phyloP scores from a whole-genome alignment of 768 basidiomycete genomes.

The Boletellus emodensis region DNA sequence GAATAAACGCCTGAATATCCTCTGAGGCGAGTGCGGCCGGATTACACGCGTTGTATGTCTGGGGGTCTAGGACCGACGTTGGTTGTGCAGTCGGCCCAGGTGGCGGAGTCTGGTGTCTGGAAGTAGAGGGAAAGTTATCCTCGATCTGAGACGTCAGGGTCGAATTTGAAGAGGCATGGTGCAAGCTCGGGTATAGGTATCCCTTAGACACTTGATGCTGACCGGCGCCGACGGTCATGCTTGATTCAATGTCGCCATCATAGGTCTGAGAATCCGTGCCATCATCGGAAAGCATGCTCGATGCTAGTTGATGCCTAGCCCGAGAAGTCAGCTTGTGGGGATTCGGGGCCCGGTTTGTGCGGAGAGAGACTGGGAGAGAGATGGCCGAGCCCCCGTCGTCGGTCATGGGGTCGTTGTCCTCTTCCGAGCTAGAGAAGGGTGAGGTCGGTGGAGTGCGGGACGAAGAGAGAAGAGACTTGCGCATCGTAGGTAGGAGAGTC shows the following conservation, averaged over 20 bases:
- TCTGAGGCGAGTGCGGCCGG: conserved; percentile 64
- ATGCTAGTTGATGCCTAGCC: conserved; percentile 51
- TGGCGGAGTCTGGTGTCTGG: conserved; percentile 18
- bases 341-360: conserved; percentile 25
- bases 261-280: conserved; percentile 85
- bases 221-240: conserved; percentile 56
- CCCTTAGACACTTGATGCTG: conserved; percentile 29
- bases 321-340: conserved; percentile 20
- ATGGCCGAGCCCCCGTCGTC: conserved; percentile 63
- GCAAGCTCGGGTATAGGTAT: conserved; percentile 31
- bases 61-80: conserved; percentile 37
- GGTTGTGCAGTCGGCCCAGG: conserved; percentile 25
- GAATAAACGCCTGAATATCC: conserved; percentile 79
- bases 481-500: conserved; percentile 80
- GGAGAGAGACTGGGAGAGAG: conserved; percentile 36
- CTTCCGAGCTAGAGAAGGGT: conserved; percentile 58
- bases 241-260: conserved; percentile 85
- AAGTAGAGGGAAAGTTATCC: conserved; percentile 19
- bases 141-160: conserved; percentile 47
- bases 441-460: background rate
- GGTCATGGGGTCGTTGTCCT: conserved; percentile 84
- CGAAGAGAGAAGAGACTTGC: conserved; percentile 31
- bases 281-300: conserved; percentile 58
- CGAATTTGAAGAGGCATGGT: conserved; percentile 47
- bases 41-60: conserved; percentile 46